These are phyloP conservation scores for Neobulgaria alba DNA, from an alignment of 2,329 filamentous ascomycete species.

Conservation along the genomic window DNA sequence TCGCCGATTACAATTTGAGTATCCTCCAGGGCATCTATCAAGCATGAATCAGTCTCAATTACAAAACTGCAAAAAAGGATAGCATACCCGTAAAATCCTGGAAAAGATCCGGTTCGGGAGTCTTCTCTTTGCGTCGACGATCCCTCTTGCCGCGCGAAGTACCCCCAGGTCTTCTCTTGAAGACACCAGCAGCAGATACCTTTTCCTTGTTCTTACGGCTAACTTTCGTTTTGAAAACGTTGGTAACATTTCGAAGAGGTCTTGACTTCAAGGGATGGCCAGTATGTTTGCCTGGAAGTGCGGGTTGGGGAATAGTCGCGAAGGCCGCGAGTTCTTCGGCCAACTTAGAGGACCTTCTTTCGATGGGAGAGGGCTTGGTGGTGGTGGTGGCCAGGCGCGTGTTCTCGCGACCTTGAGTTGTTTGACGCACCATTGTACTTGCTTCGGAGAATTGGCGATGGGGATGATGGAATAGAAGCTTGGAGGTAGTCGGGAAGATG, in stretches of 20 bases:
- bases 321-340: no score
- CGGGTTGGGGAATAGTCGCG: neutral
- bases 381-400: no score
- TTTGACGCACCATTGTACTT: no score
- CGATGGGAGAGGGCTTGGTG: no score
- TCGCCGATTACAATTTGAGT: neutral
- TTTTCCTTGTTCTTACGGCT: neutral
- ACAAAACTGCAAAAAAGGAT: no score
- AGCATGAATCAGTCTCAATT: neutral
- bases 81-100: neutral
- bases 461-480: no score
- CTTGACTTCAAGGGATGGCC: neutral
- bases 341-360: no score
- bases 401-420: no score
- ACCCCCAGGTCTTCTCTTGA: neutral
- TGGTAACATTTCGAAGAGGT: neutral
- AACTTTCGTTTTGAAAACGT: neutral
- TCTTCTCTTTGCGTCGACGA: neutral
- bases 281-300: neutral
- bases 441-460: no score
- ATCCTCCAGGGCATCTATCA: neutral
- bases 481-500: no score
- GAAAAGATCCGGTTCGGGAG: neutral
- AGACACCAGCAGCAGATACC: neutral
- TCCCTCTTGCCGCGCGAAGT: neutral